Base-by-base conservation (phyloP, 805 yeast genomes). In the Ogataea nitratoaversa region DNA sequence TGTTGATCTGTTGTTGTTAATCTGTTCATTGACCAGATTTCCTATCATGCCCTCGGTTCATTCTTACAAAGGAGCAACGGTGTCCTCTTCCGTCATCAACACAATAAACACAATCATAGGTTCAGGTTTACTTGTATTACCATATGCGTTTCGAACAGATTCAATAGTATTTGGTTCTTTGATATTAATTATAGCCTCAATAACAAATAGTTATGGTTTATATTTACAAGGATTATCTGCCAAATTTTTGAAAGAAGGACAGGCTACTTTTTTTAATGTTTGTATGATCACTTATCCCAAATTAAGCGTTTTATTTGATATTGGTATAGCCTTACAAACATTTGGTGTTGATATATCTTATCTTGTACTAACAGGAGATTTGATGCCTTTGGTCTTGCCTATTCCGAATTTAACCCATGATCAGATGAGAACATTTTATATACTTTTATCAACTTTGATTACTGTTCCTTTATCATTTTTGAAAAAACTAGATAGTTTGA, bases 101-200 rank as follows among this genome's bases (percentile, higher is more conserved):
- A 67, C 86, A 29, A 72, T 82, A 40, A 85, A 85, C 63, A 84
- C 93, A 19, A 82, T 85, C 40, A 72, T 85, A 11, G 95, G 95
- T 6, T 88, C 93, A 0, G 95, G 95, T 1, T 67, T 84, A 31
- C 68, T 84, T 19, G 87, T 90, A 12, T 76, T 84, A 65, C 90
- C 93, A 0, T 79, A 70, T 45, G 85, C 88, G 1, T 79, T 82
- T 62, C 70, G 72, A 40, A 72, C 82, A 20, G 87, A 84, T 56
- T 88, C 90, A 5, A 54, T 83, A 2, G 40, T 76, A 8, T 63
- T 79, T 19, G 93, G 93, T 2, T 49, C 70, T 0, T 31, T 68
- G 2, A 66, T 85, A 27, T 69, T 83, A 8, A 16, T 81, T 1
- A 41, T 82, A 32, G 87, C 88, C 1, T 88, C 86, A 2, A 32